Conservation (phyloP, 2,329 filamentous ascomycete genomes). For the Beauveria medogensis region DNA sequence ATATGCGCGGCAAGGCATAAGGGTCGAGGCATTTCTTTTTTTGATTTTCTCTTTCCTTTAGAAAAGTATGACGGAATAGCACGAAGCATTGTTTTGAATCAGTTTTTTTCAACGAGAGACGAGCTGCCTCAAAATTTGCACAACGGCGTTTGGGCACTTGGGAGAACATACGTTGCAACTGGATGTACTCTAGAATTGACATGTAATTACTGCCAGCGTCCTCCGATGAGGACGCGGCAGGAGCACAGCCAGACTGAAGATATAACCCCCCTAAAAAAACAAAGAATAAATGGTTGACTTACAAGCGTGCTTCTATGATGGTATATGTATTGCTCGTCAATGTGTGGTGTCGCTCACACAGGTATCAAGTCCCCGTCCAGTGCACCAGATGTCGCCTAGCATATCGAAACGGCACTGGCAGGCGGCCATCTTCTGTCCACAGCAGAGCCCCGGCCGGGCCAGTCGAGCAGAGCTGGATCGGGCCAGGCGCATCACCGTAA, state of each 20-base stretch:
- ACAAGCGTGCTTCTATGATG: neutral
- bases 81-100: conserved; percentile 9
- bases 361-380: too few relatives aligned
- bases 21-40: neutral
- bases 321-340: neutral
- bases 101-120: conserved; percentile 1
- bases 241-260: conserved; percentile 6
- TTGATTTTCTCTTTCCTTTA: neutral
- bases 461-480: too few relatives aligned
- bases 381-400: too few relatives aligned
- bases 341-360: too few relatives aligned
- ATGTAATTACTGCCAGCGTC: conserved; percentile 2
- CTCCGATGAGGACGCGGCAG: neutral
- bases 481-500: too few relatives aligned
- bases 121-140: conserved; percentile 6
- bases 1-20: conserved; percentile 27
- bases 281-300: conserved; percentile 8
- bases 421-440: too few relatives aligned
- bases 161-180: conserved; percentile 5
- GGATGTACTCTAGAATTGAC: conserved; percentile 11
- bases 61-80: conserved; percentile 9
- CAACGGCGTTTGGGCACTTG: conserved; percentile 10
- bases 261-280: neutral
- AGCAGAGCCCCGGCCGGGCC: too few relatives aligned
- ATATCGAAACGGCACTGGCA: too few relatives aligned